These are phyloP conservation scores for Pseudogymnoascus sp. DNA, from an alignment of 2,329 filamentous ascomycete genomes.

Conservation along the genomic window DNA sequence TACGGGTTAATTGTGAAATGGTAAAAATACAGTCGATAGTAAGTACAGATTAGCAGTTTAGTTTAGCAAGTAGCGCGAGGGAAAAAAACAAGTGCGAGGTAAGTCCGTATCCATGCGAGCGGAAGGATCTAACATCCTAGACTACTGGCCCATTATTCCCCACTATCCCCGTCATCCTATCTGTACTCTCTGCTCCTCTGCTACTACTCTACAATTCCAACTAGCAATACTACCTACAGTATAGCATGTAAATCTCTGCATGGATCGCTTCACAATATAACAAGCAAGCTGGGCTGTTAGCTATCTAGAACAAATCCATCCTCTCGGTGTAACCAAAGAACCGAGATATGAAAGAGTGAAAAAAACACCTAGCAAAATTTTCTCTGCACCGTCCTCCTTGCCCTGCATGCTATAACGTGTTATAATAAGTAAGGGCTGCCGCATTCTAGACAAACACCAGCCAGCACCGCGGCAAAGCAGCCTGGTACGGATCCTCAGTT, in stretches of 20 bases:
- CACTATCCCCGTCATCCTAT: not conserved
- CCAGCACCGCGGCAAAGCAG: too few relatives aligned
- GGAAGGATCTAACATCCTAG: not conserved
- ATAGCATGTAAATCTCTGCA: not conserved
- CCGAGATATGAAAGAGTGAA: not conserved
- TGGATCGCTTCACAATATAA: not conserved
- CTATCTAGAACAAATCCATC: too few relatives aligned
- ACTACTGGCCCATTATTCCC: not conserved
- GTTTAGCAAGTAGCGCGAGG: not conserved
- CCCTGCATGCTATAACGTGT: not conserved
- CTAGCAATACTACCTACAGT: not conserved
- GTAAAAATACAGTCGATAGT: not conserved
- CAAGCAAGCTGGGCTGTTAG: too few relatives aligned
- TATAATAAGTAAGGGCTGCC: not conserved
- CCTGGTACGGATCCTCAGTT: not conserved
- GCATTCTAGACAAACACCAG: too few relatives aligned
- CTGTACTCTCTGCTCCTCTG: not conserved
- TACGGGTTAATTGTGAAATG: not conserved
- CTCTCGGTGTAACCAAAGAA: not conserved
- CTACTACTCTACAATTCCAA: not conserved
- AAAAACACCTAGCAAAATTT: not conserved
- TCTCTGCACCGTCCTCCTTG: not conserved
- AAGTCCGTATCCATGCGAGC: not conserved
- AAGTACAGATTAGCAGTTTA: not conserved
- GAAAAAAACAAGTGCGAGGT: not conserved